Base-by-base conservation (phyloP, 164 flowering plant genomes). In the Tinospora cordifolia region DNA sequence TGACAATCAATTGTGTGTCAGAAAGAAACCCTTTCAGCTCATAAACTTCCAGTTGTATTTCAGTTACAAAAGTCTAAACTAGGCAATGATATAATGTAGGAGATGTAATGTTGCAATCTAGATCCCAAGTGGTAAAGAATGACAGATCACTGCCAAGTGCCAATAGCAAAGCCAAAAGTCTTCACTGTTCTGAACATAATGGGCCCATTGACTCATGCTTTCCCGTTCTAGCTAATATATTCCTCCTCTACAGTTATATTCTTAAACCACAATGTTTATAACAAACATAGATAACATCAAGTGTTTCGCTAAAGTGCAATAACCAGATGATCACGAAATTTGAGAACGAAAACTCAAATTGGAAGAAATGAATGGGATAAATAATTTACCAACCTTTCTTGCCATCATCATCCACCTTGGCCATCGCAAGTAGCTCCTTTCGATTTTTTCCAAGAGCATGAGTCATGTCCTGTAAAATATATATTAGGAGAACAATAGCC, bases 361-460 rank as follows among this genome's bases (percentile, higher is more conserved):
- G 17, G 44, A n/a, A 38, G 6, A 65, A 36, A 36, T 10, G 2
- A 60, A 60, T 19, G 27, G 63, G 9, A 8, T n/a, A 63, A 8
- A 6, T 63, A 10, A 7, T 59, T 6, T 59, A 76, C 84, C 67
- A 67, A 90, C 98, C 97, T 86, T 87, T 86, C 81, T 81, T 87
- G 59, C 81, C 85, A 66, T 91, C 93, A 63, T 77, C 77, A 41
- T 83, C 84, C 30, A 80, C 91, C 78, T 86, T 93, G 36, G 94
- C 94, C 98, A 93, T 88, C 66, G 91, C 96, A 83, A 90, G 88
- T 67, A 88, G 97, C 82, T 93, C 97, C 79, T 91, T 90, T 78
- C 93, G 78, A 72, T 84, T 93, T 83, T 91, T 91, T 26, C 97
- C 98, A 74, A 83, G 85, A 69, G 90, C 97, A 85, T 88, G 97